Percentiles rank a stretch among this genome's conserved stretches.
Conservation (phyloP, 1,284 basidiomycete genomes). For the Rhizoctonia solani region DNA sequence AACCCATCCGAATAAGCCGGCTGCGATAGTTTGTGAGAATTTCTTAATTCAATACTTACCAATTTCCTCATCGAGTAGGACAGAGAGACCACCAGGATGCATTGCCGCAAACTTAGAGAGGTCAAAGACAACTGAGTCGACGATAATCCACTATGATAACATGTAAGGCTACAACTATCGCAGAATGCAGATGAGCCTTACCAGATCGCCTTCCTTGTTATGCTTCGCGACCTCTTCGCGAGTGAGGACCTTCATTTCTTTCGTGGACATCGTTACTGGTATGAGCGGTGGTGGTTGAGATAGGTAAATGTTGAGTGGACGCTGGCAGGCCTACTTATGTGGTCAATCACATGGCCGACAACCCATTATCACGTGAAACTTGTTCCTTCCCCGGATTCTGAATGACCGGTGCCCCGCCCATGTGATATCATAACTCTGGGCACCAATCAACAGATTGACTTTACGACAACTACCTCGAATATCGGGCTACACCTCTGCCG, state of each 20-base stretch:
- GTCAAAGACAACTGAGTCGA: slow-evolving; percentile 84
- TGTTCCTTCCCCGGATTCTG: neutral
- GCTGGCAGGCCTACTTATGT: slow-evolving; percentile 23
- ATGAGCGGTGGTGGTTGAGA: slow-evolving; percentile 26
- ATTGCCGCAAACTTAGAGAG: slow-evolving; percentile 74
- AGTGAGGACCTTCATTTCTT: slow-evolving; percentile 36
- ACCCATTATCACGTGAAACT: slow-evolving; percentile 28
- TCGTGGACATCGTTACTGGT: slow-evolving; percentile 36
- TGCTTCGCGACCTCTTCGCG: slow-evolving; percentile 42
- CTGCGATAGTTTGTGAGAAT: neutral
- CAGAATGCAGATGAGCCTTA: slow-evolving; percentile 15
- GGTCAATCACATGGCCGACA: slow-evolving; percentile 15
- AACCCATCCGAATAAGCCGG: slow-evolving; percentile 14
- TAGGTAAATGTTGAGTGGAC: neutral
- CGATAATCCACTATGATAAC: slow-evolving; percentile 70
- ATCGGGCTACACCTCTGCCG: neutral
- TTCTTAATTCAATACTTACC: slow-evolving; percentile 55
- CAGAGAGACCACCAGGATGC: slow-evolving; percentile 81
- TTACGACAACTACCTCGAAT: neutral
- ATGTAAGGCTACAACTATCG: neutral
- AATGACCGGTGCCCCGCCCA: slow-evolving; percentile 18
- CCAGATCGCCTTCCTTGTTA: slow-evolving; percentile 41
- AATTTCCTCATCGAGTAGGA: slow-evolving; percentile 72
- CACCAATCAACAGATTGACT: slow-evolving; percentile 22
- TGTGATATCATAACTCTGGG: slow-evolving; percentile 27